Evolutionary conservation across 164 flowering plant genomes (phyloP), one percentile per base, ranked within the genome.

Genomic region (Dillenia turbinata): DNA sequence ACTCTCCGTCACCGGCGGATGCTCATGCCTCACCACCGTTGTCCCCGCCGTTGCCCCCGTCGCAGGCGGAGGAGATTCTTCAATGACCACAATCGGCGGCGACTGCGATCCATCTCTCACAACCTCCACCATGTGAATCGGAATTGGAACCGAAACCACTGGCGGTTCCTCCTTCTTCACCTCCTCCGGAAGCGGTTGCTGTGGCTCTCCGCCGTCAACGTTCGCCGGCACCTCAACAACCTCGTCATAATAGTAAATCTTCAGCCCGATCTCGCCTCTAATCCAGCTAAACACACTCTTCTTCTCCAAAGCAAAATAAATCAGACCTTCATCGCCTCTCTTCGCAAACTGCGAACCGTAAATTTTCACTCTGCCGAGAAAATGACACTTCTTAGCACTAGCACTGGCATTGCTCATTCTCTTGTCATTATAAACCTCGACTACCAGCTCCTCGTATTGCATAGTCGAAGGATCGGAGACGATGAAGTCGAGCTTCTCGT

Each of bases 271-370:
- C 57, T 87, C 88, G 1, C 97, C 99, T 45, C 81, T 69, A 40
- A 94, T 79, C 93, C 89, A 89, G 60, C 93, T 88, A 54, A 94
- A 86, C 10, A 94, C 84, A 68, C 93, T 94, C 75, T 89, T 94
- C 86, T 88, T 88, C 87, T 94, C 96, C 74, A 94, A 66, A 0
- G 72, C 74, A 49, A 75, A 82, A 63, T 91, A 89, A 11, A 89
- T 75, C 73, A 94, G 55, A 4, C 86, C 96, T 47, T 86, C 94
- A 0, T 83, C 81, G 0, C 96, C 99, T 52, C 73, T 64, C 77
- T 17, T 83, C 10, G 73, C 26, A 60, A 92, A 89, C 75, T 89
- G 98, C 53, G 76, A 68, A 1, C 95, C 97, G 62, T 75, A 80
- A 49, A 94, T 10, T 78, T 88, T 86, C 8, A 94, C 92, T 33